Evolutionary conservation across 345 rosid genomes (phyloP).

Genomic region (Ceriops decandra): DNA sequence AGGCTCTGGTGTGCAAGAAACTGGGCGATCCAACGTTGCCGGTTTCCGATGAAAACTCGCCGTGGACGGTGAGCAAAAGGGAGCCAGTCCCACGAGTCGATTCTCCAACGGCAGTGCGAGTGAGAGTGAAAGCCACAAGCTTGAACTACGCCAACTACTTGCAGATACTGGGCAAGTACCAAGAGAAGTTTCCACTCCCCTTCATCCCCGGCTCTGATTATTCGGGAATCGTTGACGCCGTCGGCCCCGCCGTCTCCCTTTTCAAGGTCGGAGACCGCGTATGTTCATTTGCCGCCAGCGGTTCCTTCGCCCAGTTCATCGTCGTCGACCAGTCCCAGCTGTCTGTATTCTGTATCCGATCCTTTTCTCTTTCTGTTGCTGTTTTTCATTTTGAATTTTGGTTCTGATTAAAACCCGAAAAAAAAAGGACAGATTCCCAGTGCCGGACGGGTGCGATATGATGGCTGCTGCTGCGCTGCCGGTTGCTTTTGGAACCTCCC

Average conservation of each 20-base stretch:
- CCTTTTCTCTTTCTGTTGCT: not conserved
- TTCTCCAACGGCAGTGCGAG: slow-evolving; percentile 60
- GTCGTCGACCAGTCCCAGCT: slow-evolving; percentile 66
- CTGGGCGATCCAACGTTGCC: slow-evolving; percentile 64
- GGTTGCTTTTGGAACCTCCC: slow-evolving; percentile 92
- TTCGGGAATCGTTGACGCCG: slow-evolving; percentile 64
- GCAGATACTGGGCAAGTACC: slow-evolving; percentile 83
- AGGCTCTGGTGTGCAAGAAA: slow-evolving; percentile 73
- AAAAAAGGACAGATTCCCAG: slow-evolving; percentile 35
- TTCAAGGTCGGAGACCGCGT: slow-evolving; percentile 77
- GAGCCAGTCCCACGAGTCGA: slow-evolving; percentile 58
- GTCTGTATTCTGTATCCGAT: slow-evolving; percentile 28
- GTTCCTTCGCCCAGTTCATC: slow-evolving; percentile 83
- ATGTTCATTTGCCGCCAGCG: slow-evolving; percentile 58
- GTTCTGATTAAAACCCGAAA: not conserved
- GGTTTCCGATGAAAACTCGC: slow-evolving; percentile 26
- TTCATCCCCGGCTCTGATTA: slow-evolving; percentile 94
- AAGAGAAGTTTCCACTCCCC: slow-evolving; percentile 77
- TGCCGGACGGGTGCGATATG: slow-evolving; percentile 81
- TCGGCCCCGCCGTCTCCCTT: slow-evolving; percentile 55
- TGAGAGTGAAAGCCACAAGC: slow-evolving; percentile 86
- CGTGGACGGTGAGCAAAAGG: slow-evolving; percentile 41
- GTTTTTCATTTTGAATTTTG: not conserved
- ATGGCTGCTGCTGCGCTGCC: slow-evolving; percentile 85
- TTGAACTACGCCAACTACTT: slow-evolving; percentile 91